Base-by-base conservation (phyloP, 805 yeast species). In the Saturnispora kantuleensis region DNA sequence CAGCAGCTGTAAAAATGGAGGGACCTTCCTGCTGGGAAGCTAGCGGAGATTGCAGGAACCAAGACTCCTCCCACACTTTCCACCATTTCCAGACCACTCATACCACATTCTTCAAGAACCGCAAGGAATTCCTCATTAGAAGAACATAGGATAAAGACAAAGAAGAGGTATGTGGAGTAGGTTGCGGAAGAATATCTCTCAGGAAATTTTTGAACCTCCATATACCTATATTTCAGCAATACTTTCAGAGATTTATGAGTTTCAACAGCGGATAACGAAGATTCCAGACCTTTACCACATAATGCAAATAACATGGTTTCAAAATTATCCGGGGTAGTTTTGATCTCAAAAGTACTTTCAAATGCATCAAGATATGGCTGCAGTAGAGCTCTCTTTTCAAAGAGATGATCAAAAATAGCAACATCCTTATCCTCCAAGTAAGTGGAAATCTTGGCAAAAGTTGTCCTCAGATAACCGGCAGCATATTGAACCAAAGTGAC, bases 211-310 rank as follows among this genome's bases (percentile, higher is more conserved):
- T 42, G 28, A 10, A 47, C 66, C 38, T 69, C 71, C 29, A 52
- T 54, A 46, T 65, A 69, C 49, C 79, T 63, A 15, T 68, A 60
- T 17, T 63, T 62, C 55, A 76, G 70, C 18, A 76, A 57, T 0
- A 60, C 54, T 40, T 64, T 66, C 52, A 81, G 54, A 18, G 74
- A 65, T 1, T 61, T 63, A 31, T 75, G 55, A 0, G 84, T 72
- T 2, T 69, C 62, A 9, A 68, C 70, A 46, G 71, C 73, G 16
- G 80, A 67, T 45, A 74, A 77, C 7, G 86, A 77, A 8, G 76
- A 60, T 32, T 74, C 71, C 35, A 81, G 58, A 0, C 89, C 90
- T 54, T 73, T 78, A 4, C 74, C 65, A 15, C 76, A 60, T 16
- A 73, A 54, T 37, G 67, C 64, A 29, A 76, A 57, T 31, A 81